Evolutionary conservation across 1,284 basidiomycete species (phyloP), one percentile per base, ranked within the genome.

Genomic region (Ustilago esculenta): DNA sequence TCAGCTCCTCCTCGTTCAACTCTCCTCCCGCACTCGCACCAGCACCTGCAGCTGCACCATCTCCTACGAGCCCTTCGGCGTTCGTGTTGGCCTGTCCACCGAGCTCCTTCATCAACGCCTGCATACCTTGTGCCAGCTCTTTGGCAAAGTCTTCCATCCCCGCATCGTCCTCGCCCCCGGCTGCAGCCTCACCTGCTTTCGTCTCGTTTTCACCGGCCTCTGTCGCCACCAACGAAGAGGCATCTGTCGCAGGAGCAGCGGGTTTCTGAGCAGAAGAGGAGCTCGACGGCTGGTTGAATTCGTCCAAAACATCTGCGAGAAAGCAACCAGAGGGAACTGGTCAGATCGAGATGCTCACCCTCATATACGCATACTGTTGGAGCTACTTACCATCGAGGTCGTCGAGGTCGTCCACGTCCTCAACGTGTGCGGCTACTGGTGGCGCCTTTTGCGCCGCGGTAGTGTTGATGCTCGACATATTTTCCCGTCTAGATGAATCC

Each of bases 121-220:
- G 91, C 92, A 97, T 95, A 27, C 88, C 90, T 76, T 87, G 85
- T 6, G 89, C 88, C 39, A 96, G 85, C 77, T 91, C 89, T 35
- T 86, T 85, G 36, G 90, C 87, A 76, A 93, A 92, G 47, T 88
- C 79, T 35, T 79, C 56, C 12, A 69, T 71, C 8, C 39, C 63
- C 14, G 52, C 63, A 36, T 68, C 65, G 32, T 60, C 58, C 6
- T 53, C 42, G 7, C n/a, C 51, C 7, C 21, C 54, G 1, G 36
- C 45, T 6, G 21, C 49, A 23, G 29, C 35, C 14, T 25, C 47
- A 20, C 46, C 17, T 12, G 32, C 17, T 15, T 18, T 36, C 11
- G 48, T 15, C 5, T 23, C 44, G 3, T 25, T 25, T 30, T 45
- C 25, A 8, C 17, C 33, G 8, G 33, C 17, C 14, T 47, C 37